Evolutionary conservation across 306 rosid species (phyloP).

Genomic region (Myrica gale): DNA sequence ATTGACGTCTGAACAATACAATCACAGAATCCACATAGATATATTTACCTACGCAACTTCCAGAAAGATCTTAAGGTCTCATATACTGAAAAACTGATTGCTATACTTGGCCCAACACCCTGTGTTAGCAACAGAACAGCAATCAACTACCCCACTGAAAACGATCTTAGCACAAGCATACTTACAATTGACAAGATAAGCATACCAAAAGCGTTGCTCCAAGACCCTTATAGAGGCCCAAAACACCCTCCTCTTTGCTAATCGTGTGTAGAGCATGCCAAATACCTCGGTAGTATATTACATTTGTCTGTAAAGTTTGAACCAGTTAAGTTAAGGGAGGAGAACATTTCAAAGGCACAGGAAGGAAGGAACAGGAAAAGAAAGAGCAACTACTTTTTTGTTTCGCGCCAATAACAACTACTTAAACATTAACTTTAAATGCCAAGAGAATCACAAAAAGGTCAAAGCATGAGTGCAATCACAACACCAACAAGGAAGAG

Average conservation of each 20-base stretch:
- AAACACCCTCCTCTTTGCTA: conserved; percentile 73
- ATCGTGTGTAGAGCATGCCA: conserved; percentile 78
- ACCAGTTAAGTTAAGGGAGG: conserved; percentile 19
- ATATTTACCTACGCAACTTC: conserved; percentile 65
- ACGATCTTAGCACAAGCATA: conserved; percentile 13
- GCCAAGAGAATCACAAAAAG: too few species aligned
- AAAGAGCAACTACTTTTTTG: conserved; percentile 8
- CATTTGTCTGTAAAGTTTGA: conserved; percentile 66
- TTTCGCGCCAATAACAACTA: too few species aligned
- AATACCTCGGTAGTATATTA: conserved; percentile 74
- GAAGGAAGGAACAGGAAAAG: conserved; percentile 8
- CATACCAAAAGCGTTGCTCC: conserved; percentile 96
- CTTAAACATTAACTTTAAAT: too few species aligned
- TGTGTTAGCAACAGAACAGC: conserved; percentile 36
- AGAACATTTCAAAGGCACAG: conserved; percentile 12
- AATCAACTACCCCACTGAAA: conserved; percentile 23
- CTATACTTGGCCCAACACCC: conserved; percentile 97
- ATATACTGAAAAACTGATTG: conserved; percentile 92
- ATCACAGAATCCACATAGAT: conserved; percentile 22
- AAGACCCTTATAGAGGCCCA: conserved; percentile 92
- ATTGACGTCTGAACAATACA: conserved; percentile 6
- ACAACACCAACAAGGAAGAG: too few species aligned
- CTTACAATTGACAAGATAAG: conserved; percentile 19
- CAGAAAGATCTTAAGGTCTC: conserved; percentile 83
- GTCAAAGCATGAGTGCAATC: too few species aligned